Evolutionary conservation across 78 protist species (phyloP).

Genomic region (Cavenderia fasciculata): DNA sequence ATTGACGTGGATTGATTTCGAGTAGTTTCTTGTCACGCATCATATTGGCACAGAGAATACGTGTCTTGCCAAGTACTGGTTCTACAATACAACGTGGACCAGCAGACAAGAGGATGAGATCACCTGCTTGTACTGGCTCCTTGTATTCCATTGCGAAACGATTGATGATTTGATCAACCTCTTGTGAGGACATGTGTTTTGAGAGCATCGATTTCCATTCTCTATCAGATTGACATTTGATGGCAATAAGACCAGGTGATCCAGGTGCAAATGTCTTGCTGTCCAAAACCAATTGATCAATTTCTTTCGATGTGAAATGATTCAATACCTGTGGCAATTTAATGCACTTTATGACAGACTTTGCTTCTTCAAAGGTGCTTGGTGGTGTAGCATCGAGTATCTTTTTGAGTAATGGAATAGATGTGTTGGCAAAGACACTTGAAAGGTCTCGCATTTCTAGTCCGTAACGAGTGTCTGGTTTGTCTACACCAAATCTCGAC

Average conservation of each 20-base stretch:
- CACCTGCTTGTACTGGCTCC: too few species aligned
- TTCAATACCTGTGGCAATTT: conserved; percentile 35
- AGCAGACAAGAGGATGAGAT: conserved; percentile 51
- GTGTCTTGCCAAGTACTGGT: conserved; percentile 27
- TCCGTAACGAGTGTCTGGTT: conserved; percentile 87
- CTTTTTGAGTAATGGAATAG: background rate
- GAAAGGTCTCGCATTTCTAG: conserved; percentile 39
- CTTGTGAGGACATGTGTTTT: background rate
- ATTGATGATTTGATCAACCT: background rate
- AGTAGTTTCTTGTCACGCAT: conserved; percentile 31
- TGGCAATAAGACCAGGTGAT: background rate
- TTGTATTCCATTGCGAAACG: background rate
- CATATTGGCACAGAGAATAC: conserved; percentile 17
- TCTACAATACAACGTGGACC: conserved; percentile 66
- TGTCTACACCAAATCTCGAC: conserved; percentile 68
- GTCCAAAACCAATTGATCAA: conserved; percentile 4
- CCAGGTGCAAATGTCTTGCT: background rate
- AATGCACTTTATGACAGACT: conserved; percentile 34
- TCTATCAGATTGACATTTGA: background rate
- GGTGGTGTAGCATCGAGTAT: background rate
- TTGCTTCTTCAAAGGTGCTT: conserved; percentile 30
- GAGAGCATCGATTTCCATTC: conserved; percentile 52
- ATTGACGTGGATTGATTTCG: conserved; percentile 58
- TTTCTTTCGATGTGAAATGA: conserved; percentile 2
- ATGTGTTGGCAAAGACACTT: background rate